Conservation (phyloP, 2,329 filamentous ascomycete genomes). For the Trichophyton schoenleinii region DNA sequence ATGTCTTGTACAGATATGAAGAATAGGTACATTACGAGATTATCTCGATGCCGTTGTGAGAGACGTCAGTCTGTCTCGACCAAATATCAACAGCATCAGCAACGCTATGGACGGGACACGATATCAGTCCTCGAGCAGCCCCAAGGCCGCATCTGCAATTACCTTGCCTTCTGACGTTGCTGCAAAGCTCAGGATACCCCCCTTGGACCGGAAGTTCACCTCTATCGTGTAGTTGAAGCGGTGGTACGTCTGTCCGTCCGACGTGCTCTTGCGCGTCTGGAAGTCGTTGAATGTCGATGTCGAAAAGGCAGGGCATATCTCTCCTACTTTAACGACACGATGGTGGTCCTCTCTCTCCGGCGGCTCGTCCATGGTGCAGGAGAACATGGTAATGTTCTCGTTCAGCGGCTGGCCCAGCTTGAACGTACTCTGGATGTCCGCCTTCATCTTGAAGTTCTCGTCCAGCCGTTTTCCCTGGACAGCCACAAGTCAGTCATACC, state of each 20-base stretch:
- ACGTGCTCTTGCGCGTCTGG: not conserved
- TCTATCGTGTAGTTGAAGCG: constrained; percentile 4
- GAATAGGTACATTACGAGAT: not conserved
- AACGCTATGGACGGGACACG: not conserved
- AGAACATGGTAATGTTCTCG: constrained; percentile 3
- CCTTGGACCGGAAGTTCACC: constrained; percentile 5
- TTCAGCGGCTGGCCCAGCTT: not conserved
- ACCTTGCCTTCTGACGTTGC: constrained; percentile 1
- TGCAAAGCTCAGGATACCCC: constrained; percentile 6
- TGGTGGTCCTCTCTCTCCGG: constrained; percentile 2
- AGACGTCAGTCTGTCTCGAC: not conserved
- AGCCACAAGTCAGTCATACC: not conserved
- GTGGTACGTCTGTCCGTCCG: not conserved
- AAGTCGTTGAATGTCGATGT: constrained; percentile 3
- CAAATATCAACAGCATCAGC: not conserved
- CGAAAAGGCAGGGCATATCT: constrained; percentile 1
- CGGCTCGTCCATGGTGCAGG: constrained; percentile 3
- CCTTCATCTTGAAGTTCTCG: constrained; percentile 1
- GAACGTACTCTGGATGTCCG: constrained; percentile 4
- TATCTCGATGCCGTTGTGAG: not conserved
- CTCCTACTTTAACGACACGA: not conserved
- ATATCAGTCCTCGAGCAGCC: not conserved
- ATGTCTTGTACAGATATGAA: not conserved
- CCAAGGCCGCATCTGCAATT: constrained; percentile 1
- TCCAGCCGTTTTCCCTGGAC: constrained; percentile 1